phyloP scores from a whole-genome alignment of 2,329 filamentous ascomycete genomes.

The Colletotrichum sp. region DNA sequence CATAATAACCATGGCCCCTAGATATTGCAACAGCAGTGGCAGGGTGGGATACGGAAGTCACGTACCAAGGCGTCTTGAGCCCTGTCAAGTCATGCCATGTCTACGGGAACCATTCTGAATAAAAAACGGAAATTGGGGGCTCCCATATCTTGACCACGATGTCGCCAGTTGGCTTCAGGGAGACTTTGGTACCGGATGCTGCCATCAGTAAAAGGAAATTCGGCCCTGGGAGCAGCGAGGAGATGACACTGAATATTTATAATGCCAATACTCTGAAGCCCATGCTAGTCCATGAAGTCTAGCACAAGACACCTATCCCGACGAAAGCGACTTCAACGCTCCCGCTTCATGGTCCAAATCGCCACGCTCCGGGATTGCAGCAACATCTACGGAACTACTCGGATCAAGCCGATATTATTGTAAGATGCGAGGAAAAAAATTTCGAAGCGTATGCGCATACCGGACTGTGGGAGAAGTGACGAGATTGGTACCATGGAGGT shows the following conservation, averaged over 20 bases:
- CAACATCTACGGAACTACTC: neutral
- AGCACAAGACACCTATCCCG: neutral
- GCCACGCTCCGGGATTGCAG: neutral
- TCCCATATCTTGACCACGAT: neutral
- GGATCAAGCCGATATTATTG: neutral
- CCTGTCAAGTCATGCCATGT: accelerated
- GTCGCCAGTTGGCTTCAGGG: neutral
- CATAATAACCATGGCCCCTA: neutral
- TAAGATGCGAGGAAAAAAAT: accelerated
- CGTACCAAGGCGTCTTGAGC: neutral
- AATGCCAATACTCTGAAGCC: neutral
- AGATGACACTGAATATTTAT: neutral
- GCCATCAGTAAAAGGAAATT: neutral
- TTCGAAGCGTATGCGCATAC: neutral
- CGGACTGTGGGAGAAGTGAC: neutral
- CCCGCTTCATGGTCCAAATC: accelerated
- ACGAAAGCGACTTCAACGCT: neutral
- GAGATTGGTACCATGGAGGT: neutral
- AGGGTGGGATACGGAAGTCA: neutral
- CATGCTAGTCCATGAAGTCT: neutral
- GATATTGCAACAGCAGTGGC: neutral
- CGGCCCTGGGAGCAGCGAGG: accelerated
- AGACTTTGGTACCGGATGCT: neutral
- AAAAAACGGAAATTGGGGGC: accelerated
- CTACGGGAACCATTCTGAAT: neutral